A percentile compares a stretch with the other conserved stretches of the same genome.
Evolutionary conservation across 2,329 filamentous ascomycete species (phyloP).

Genomic region (Gremmenia infestans): DNA sequence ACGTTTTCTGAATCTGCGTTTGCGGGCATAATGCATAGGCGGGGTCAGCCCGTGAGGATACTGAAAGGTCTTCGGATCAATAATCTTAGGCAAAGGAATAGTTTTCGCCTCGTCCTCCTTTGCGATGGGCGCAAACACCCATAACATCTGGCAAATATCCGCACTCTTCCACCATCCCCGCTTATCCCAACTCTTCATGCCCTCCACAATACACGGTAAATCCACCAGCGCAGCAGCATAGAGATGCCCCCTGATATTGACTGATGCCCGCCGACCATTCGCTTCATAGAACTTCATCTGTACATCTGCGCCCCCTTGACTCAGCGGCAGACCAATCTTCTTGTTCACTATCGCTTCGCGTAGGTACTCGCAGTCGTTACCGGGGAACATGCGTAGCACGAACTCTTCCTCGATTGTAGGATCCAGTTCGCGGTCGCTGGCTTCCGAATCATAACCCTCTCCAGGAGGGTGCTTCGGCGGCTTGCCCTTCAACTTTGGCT

Average conservation of each 20-base stretch:
- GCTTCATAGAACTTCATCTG: conserved; percentile 72
- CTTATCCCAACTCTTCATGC: conserved; percentile 71
- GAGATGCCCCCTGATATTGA: conserved; percentile 53
- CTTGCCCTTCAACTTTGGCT: conserved; percentile 62
- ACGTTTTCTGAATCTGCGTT: conserved; percentile 52
- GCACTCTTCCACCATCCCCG: conserved; percentile 68
- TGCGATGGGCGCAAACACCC: conserved; percentile 56
- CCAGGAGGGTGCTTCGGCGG: conserved; percentile 66
- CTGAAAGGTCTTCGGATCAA: conserved; percentile 30
- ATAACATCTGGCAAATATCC: conserved; percentile 70
- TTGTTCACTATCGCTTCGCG: conserved; percentile 69
- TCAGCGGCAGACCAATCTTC: conserved; percentile 63
- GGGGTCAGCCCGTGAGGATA: conserved; percentile 54
- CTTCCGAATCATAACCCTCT: conserved; percentile 94
- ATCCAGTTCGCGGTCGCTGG: conserved; percentile 82
- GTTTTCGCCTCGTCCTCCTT: conserved; percentile 46
- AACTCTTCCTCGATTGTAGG: conserved; percentile 88
- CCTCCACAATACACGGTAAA: conserved; percentile 64
- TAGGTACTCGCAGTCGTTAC: conserved; percentile 80
- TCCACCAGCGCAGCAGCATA: conserved; percentile 67
- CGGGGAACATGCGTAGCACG: conserved; percentile 81
- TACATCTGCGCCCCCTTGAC: conserved; percentile 69
- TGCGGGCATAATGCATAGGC: conserved; percentile 54
- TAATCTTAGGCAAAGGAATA: conserved; percentile 24
- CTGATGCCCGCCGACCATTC: conserved; percentile 54